Base-by-base conservation (phyloP, 1,284 basidiomycete genomes). In the Malassezia japonica region DNA sequence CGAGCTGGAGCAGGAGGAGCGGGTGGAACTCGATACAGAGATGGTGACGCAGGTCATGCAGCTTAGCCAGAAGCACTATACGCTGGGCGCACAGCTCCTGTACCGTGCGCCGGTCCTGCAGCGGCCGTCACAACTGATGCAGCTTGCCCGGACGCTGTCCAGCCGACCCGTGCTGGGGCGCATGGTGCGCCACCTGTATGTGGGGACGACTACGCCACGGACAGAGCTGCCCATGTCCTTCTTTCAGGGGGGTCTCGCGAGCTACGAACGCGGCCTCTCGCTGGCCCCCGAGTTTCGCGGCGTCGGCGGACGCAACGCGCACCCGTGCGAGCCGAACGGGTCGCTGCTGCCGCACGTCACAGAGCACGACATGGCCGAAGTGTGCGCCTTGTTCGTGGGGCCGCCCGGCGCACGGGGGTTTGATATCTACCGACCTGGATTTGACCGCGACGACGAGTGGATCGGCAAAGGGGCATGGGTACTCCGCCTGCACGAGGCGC, bases 41-140 rank as follows among this genome's bases (percentile, higher is more conserved):
- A 40, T 10, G 25, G 16, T 31, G 12, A 12, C 33, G 13, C 4
- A 15, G 21, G 39, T 50, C 8, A 49, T 58, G 48, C 21, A 23
- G 28, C 35, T 60, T 6, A 48, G 15, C 16, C 56, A 48, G n/a
- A 46, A 48, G 13, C 52, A 46, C 28, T 57, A 58, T 28, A 48
- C 49, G 29, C 29, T 58, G 9, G 27, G 46, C 5, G 50, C 55
- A 4, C 44, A 51, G n/a, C 29, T 55, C 2, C 43, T 50, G 27
- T 52, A 52, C 38, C 43, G 32, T n/a, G 28, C 50, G 21, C 29
- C 43, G 25, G 24, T 28, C 24, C 21, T 52, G 10, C 6, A 27
- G 10, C 7, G 16, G 18, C 50, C 50, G 7, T 52, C 50, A 6
- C 50, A 52, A 21, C 38, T 52, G 5, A 23, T 7, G 2, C 25